Conservation (phyloP, 805 yeast species). For the Wickerhamomyces queroliae region DNA sequence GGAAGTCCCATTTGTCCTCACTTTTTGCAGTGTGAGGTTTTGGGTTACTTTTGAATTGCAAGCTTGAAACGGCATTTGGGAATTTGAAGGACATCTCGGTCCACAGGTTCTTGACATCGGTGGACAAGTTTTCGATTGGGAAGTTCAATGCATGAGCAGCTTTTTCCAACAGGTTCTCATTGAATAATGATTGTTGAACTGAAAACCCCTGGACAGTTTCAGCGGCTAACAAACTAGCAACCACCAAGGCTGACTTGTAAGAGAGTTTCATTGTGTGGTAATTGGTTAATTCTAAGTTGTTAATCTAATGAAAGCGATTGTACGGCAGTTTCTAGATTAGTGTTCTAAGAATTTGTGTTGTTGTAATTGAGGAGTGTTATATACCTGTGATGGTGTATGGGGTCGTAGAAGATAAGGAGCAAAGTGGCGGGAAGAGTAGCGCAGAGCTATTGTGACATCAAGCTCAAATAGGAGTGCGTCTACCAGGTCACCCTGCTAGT, state of each 20-base stretch:
- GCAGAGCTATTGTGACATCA: background rate
- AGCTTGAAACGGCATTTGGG: conserved; percentile 47
- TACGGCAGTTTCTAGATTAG: too few relatives aligned
- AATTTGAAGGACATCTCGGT: conserved; percentile 53
- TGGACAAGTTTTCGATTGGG: conserved; percentile 42
- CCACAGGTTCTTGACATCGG: conserved; percentile 51
- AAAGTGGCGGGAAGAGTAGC: background rate
- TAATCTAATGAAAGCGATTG: too few relatives aligned
- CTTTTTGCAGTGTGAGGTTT: conserved; percentile 27
- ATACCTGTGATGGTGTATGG: too few relatives aligned
- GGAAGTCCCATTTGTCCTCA: conserved; percentile 29
- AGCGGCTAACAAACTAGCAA: conserved; percentile 11
- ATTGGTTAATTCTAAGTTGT: too few relatives aligned
- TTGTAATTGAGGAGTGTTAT: too few relatives aligned
- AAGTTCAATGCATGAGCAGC: conserved; percentile 48
- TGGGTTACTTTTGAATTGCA: conserved; percentile 48
- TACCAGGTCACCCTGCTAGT: background rate
- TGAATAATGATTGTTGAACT: conserved; percentile 26
- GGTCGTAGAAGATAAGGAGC: background rate
- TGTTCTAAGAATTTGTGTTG: too few relatives aligned
- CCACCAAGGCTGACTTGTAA: conserved; percentile 6
- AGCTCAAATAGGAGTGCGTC: background rate
- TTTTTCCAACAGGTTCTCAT: conserved; percentile 33
- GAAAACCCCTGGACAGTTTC: conserved; percentile 19
- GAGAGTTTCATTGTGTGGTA: conserved; percentile 7